Conservation (phyloP, 768 basidiomycete species). For the Lanmaoa rubissima region DNA sequence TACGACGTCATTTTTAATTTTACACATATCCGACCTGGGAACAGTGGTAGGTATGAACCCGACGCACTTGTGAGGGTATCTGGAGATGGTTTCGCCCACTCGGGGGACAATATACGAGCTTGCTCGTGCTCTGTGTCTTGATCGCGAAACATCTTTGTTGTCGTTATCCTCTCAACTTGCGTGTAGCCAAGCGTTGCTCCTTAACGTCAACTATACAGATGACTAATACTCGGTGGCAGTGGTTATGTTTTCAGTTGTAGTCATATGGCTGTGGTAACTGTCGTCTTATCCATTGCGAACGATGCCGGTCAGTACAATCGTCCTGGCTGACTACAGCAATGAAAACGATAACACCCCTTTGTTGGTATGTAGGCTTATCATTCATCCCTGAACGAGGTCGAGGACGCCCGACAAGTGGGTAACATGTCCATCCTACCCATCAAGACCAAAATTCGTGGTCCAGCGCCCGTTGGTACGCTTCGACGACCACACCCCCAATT, state of each 20-base stretch:
- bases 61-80: slow-evolving; percentile 73
- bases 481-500: slow-evolving; percentile 3
- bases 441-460: slow-evolving; percentile 87
- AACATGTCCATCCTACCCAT: slow-evolving; percentile 91
- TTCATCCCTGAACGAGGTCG: slow-evolving; percentile 85
- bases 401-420: slow-evolving; percentile 80
- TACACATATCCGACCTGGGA: no score
- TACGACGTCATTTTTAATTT: not conserved
- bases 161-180: not conserved
- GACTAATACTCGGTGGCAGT: no score
- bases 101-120: slow-evolving; percentile 43
- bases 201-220: no score
- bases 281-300: slow-evolving; percentile 15
- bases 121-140: slow-evolving; percentile 36
- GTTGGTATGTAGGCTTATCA: slow-evolving; percentile 78
- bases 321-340: not conserved
- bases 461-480: slow-evolving; percentile 73
- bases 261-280: slow-evolving; percentile 24
- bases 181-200: not conserved
- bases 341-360: not conserved
- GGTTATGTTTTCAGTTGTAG: no score
- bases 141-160: slow-evolving; percentile 26
- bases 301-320: slow-evolving; percentile 52
- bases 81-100: slow-evolving; percentile 56
- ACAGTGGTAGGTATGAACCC: not conserved